phyloP scores from a whole-genome alignment of 2,329 filamentous ascomycete species.

The Alternaria tenuissima region DNA sequence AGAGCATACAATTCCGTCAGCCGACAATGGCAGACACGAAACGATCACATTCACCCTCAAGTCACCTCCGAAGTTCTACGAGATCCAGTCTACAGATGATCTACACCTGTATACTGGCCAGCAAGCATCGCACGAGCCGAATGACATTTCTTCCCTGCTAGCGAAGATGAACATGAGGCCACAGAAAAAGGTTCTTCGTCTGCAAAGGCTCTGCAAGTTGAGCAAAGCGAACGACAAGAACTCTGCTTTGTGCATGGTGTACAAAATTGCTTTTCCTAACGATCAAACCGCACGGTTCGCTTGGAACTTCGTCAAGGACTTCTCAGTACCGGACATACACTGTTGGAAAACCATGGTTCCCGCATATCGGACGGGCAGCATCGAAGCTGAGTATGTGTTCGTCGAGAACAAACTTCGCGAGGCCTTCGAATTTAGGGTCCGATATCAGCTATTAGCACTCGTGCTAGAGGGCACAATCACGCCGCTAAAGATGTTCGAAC shows the following conservation, averaged over 20 bases:
- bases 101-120: conserved; percentile 30
- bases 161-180: conserved; percentile 11
- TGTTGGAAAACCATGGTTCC: conserved; percentile 24
- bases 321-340: conserved; percentile 28
- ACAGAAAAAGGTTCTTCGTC: conserved; percentile 11
- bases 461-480: conserved; percentile 36
- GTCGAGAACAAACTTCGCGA: conserved; percentile 63
- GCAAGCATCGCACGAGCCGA: conserved; percentile 3
- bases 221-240: conserved; percentile 50
- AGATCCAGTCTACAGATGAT: conserved; percentile 25
- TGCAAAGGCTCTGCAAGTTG: conserved; percentile 48
- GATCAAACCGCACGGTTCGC: conserved; percentile 25
- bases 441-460: conserved; percentile 37
- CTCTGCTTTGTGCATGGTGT: conserved; percentile 60
- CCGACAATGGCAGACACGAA: conserved; percentile 21
- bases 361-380: conserved; percentile 66
- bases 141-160: conserved; percentile 3
- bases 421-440: conserved; percentile 25
- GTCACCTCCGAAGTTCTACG: conserved; percentile 52
- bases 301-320: conserved; percentile 47
- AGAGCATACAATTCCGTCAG: conserved; percentile 48
- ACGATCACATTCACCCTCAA: conserved; percentile 50
- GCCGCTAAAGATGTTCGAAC: conserved; percentile 20
- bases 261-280: conserved; percentile 49
- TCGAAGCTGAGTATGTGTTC: conserved; percentile 64